Evolutionary conservation across 1,284 basidiomycete species (phyloP), one percentile per base, ranked within the genome.

Genomic region (Microbotryum lychnidis-dioicae): DNA sequence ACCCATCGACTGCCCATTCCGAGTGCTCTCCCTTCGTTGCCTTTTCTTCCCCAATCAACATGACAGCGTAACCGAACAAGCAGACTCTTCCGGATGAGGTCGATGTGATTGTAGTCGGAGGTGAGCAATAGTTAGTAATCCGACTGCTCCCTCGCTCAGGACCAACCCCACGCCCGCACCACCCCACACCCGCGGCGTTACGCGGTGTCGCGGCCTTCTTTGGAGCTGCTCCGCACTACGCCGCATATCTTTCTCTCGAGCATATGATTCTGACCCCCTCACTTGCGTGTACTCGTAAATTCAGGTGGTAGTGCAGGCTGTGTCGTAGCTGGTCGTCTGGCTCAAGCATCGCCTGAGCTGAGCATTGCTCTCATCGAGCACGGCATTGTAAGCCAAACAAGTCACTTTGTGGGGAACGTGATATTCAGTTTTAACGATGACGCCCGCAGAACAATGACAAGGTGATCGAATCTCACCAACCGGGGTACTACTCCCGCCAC

Each of bases 341-440:
- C 84, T 3, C 84, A 83, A 70, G 83, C 85, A 51, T 84, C 86
- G 74, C 84, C 85, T 23, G 84, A 76, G 67, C 75, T 87, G 55
- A 84, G 85, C 74, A 83, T 87, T 57, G 84, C 86, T 83, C 79
- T 86, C 69, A 83, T 86, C 65, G 85, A 64, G 47, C 37, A 45
- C 29, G 61, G 62, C 37, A 42, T 42, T 16, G 37, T 42, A 42
- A 42, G 37, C 37, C 2, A 12, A 42, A 12, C 14, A 9, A 31
- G 31, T 42, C 14, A 42, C 37, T 42, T 18, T 31, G 42, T 37
- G 56, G 44, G 23, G 10, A 18, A 4, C 20, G 37, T 10, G 37
- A 16, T 42, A 42, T 18, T 42, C 37, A 42, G 37, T 14, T 14
- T 42, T 42, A 31, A 31, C 31, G 9, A 31, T 42, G 37, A 42